These are phyloP conservation scores for Hortiboletus flavorubellus DNA, from an alignment of 768 basidiomycete species.

Conservation along the genomic window DNA sequence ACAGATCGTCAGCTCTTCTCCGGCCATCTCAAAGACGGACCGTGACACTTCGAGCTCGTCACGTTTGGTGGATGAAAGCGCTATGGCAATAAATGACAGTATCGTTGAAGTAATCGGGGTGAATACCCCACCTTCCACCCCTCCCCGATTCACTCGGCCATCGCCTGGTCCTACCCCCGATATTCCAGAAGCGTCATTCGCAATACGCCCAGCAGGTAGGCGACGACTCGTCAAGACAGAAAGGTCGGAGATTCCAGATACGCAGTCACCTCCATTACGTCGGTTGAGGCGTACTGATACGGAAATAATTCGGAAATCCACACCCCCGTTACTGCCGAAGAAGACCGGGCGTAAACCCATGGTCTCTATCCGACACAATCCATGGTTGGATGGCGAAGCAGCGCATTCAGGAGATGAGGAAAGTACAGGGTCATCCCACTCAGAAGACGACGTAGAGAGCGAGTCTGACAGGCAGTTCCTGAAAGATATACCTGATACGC, in stretches of 20 bases:
- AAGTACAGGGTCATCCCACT: conserved; percentile 57
- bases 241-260: conserved; percentile 23
- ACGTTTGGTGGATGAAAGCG: conserved; percentile 19
- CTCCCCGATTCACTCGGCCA: conserved; percentile 20
- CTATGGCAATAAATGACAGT: conserved; percentile 7
- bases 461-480: conserved; percentile 71
- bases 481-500: conserved; percentile 60
- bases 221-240: conserved; percentile 15
- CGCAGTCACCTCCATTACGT: conserved; percentile 32
- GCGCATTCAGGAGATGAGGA: conserved; percentile 78
- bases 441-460: conserved; percentile 51
- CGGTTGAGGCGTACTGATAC: conserved; percentile 28
- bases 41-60: neutral
- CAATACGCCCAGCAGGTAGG: conserved; percentile 40
- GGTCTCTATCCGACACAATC: conserved; percentile 38
- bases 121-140: conserved; percentile 35
- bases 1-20: conserved; percentile 53
- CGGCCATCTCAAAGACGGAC: conserved; percentile 22
- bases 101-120: conserved; percentile 18
- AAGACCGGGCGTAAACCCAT: conserved; percentile 19
- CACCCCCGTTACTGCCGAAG: conserved; percentile 24
- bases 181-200: conserved; percentile 42
- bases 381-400: conserved; percentile 67
- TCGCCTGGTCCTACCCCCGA: conserved; percentile 21
- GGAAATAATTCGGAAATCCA: conserved; percentile 18